These are phyloP conservation scores for Balakata baccata DNA, from an alignment of 345 rosid species.

Conservation along the genomic window DNA sequence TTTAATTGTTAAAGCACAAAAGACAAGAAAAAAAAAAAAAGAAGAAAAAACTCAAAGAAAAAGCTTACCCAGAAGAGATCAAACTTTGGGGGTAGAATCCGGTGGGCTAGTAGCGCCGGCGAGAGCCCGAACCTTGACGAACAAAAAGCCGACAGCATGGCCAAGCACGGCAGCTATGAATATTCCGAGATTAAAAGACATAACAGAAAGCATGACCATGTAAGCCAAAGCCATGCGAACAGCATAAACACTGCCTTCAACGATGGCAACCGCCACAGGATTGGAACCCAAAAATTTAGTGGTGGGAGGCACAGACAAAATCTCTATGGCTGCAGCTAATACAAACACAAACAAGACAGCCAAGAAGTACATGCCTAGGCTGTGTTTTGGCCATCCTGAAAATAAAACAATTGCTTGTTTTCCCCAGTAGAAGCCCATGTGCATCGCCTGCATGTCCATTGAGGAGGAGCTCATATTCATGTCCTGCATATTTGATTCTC, in stretches of 20 bases:
- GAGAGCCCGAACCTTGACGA: constrained; percentile 32
- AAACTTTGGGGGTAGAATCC: constrained; percentile 15
- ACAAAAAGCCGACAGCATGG: constrained; percentile 32
- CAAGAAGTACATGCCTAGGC: constrained; percentile 32
- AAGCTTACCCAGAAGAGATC: constrained; percentile 5
- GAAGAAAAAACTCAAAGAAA: neutral
- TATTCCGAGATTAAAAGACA: constrained; percentile 47
- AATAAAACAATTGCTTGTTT: constrained; percentile 37
- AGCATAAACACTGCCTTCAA: constrained; percentile 20
- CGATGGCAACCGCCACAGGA: constrained; percentile 4
- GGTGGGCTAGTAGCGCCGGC: constrained; percentile 15
- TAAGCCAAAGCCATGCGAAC: constrained; percentile 36
- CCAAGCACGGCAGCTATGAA: constrained; percentile 42
- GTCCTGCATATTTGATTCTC: neutral
- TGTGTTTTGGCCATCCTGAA: constrained; percentile 39
- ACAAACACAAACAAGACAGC: constrained; percentile 13
- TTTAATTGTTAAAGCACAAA: too few relatives aligned
- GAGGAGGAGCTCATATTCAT: constrained; percentile 20
- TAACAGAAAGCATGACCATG: constrained; percentile 49
- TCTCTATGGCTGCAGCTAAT: constrained; percentile 16
- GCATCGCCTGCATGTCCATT: constrained; percentile 27
- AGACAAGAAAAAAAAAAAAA: too few relatives aligned
- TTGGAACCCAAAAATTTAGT: neutral
- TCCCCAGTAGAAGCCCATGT: constrained; percentile 45
- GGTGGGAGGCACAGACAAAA: neutral